phyloP scores from a whole-genome alignment of 2,329 filamentous ascomycete species.

The Didymella glomerata region DNA sequence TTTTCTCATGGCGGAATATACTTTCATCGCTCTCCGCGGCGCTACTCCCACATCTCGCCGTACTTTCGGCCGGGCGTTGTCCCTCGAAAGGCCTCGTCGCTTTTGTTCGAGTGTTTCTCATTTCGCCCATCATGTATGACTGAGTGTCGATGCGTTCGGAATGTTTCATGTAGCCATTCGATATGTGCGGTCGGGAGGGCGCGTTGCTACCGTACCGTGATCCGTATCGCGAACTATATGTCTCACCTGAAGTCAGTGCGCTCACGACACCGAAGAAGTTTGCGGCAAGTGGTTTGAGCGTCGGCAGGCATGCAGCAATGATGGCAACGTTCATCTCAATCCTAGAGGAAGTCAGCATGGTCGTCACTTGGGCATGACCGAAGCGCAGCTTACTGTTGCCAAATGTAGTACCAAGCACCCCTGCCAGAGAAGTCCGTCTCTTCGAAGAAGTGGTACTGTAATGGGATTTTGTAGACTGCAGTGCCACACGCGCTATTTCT shows the following conservation, averaged over 20 bases:
- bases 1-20: background rate
- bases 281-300: slow-evolving; percentile 4
- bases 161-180: background rate
- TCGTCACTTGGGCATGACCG: no score
- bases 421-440: slow-evolving; percentile 7
- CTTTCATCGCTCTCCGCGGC: slow-evolving; percentile 4
- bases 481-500: slow-evolving; percentile 1
- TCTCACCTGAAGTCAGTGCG: slow-evolving; percentile 1
- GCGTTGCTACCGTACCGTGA: background rate
- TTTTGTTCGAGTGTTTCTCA: background rate
- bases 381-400: slow-evolving; percentile 1
- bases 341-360: background rate
- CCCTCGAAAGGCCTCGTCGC: background rate
- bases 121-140: background rate
- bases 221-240: background rate
- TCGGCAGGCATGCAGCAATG: slow-evolving; percentile 1
- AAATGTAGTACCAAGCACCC: slow-evolving; percentile 4
- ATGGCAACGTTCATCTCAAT: slow-evolving; percentile 7
- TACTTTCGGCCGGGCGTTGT: background rate
- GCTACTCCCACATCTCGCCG: background rate
- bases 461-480: slow-evolving; percentile 3
- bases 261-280: slow-evolving; percentile 1
- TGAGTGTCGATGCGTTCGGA: background rate
- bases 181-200: background rate
- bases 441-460: slow-evolving; percentile 1